Percentiles rank a stretch among this genome's conserved stretches.
phyloP scores from a whole-genome alignment of 176 grass and related monocot species.

The Aechmea fasciata region DNA sequence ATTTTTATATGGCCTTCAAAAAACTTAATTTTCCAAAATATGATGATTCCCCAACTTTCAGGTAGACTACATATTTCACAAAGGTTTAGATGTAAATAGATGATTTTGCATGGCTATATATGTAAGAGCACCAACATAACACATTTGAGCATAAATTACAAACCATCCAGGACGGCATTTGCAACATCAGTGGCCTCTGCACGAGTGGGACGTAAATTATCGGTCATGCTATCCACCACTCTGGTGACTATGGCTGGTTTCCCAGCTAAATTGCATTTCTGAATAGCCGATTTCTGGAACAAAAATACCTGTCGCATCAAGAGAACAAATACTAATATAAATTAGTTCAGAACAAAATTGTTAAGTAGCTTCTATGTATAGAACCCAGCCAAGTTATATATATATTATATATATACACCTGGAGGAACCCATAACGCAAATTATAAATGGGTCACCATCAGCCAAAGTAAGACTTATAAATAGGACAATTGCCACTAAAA shows the following conservation, averaged over 20 bases:
- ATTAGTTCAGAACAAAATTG: too few species aligned
- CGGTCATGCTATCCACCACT: conserved; percentile 95
- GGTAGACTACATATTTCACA: too few species aligned
- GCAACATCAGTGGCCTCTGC: conserved; percentile 97
- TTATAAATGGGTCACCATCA: too few species aligned
- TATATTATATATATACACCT: conserved; percentile 1
- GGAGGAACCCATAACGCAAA: conserved; percentile 7
- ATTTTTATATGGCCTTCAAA: too few species aligned
- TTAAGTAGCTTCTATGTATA: too few species aligned
- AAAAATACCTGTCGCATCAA: conserved; percentile 68
- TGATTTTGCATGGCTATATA: too few species aligned
- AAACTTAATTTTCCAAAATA: background rate
- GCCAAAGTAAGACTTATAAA: too few species aligned
- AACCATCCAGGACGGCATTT: conserved; percentile 95
- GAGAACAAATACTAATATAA: conserved; percentile 5
- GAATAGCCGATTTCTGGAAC: conserved; percentile 74
- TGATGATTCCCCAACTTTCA: too few species aligned
- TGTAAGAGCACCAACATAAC: too few species aligned
- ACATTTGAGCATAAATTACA: background rate
- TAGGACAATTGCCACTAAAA: too few species aligned
- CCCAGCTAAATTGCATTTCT: conserved; percentile 77
- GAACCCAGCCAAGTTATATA: too few species aligned
- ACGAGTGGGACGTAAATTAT: conserved; percentile 91
- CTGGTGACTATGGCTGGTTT: conserved; percentile 88
- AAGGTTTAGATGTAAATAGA: too few species aligned